These are phyloP conservation scores for Lecanosticta acicola DNA, from an alignment of 2,329 filamentous ascomycete species.

Conservation along the genomic window DNA sequence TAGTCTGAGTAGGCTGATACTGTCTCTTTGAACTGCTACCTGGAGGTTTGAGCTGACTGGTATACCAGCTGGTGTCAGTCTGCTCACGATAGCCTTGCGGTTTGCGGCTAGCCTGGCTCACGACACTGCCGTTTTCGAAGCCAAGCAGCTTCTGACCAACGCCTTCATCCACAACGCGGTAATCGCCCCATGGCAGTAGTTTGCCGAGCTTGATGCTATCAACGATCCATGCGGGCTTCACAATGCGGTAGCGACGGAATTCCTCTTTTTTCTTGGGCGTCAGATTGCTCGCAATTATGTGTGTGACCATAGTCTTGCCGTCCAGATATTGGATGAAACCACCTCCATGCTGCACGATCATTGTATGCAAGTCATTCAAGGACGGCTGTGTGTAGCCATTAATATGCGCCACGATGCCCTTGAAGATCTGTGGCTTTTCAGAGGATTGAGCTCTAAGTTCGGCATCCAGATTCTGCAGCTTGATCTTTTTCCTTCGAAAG, in stretches of 20 bases:
- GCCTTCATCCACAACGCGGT: conserved; percentile 79
- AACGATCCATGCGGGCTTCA: conserved; percentile 89
- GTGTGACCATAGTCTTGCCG: conserved; percentile 84
- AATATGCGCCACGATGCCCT: conserved; percentile 82
- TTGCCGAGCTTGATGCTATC: conserved; percentile 80
- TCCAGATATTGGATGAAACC: conserved; percentile 93
- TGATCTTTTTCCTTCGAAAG: conserved; percentile 92
- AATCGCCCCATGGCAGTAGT: conserved; percentile 78
- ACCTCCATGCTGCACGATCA: conserved; percentile 90
- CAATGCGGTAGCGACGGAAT: conserved; percentile 80
- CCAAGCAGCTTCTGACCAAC: conserved; percentile 71
- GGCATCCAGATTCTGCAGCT: conserved; percentile 88
- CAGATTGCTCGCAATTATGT: conserved; percentile 85
- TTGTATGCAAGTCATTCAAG: conserved; percentile 76
- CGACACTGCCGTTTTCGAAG: conserved; percentile 57
- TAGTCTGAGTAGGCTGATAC: conserved; percentile 23
- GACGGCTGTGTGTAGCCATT: conserved; percentile 96
- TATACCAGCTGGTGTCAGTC: conserved; percentile 77
- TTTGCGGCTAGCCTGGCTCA: conserved; percentile 59
- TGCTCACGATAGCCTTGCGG: conserved; percentile 70
- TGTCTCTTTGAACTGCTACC: background rate
- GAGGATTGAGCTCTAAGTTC: conserved; percentile 64
- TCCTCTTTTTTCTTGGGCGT: conserved; percentile 92
- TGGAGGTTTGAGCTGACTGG: conserved; percentile 53
- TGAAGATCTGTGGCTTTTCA: conserved; percentile 80